These are phyloP conservation scores for Orobanche coerulescens DNA, from an alignment of 257 asterid genomes.

Conservation along the genomic window DNA sequence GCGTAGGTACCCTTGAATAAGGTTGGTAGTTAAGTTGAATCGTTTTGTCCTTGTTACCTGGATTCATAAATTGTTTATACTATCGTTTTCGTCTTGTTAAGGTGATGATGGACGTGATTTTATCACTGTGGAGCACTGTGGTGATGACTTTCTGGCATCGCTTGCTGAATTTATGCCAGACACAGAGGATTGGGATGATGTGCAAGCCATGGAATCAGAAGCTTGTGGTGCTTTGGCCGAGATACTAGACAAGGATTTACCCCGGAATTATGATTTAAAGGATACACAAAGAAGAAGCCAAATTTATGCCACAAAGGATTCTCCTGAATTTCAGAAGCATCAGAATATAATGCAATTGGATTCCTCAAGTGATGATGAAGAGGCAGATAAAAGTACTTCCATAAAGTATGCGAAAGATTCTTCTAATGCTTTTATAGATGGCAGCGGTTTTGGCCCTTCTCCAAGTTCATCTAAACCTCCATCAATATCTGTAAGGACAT, in stretches of 20 bases:
- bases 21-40: not conserved
- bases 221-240: slow-evolving; percentile 74
- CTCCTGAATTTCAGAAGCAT: slow-evolving; percentile 38
- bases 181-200: slow-evolving; percentile 92
- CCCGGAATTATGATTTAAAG: slow-evolving; percentile 26
- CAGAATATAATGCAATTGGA: slow-evolving; percentile 38
- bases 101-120: slow-evolving; percentile 88
- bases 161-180: slow-evolving; percentile 74
- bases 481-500: slow-evolving; percentile 40
- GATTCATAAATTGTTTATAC: not conserved
- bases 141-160: slow-evolving; percentile 87
- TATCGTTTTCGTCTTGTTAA: slow-evolving; percentile 21
- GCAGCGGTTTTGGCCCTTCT: slow-evolving; percentile 24
- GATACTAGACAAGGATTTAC: slow-evolving; percentile 48
- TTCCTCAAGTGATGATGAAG: slow-evolving; percentile 63
- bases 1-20: not conserved
- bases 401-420: slow-evolving; percentile 23
- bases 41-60: not conserved
- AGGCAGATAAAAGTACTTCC: slow-evolving; percentile 20
- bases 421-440: slow-evolving; percentile 23
- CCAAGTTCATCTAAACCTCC: slow-evolving; percentile 31
- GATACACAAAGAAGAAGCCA: slow-evolving; percentile 21
- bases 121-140: slow-evolving; percentile 78
- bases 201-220: slow-evolving; percentile 76
- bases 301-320: slow-evolving; percentile 47